Evolutionary conservation across 192 early-diverging fungal species (phyloP).

Genomic region (Backusella luteola): DNA sequence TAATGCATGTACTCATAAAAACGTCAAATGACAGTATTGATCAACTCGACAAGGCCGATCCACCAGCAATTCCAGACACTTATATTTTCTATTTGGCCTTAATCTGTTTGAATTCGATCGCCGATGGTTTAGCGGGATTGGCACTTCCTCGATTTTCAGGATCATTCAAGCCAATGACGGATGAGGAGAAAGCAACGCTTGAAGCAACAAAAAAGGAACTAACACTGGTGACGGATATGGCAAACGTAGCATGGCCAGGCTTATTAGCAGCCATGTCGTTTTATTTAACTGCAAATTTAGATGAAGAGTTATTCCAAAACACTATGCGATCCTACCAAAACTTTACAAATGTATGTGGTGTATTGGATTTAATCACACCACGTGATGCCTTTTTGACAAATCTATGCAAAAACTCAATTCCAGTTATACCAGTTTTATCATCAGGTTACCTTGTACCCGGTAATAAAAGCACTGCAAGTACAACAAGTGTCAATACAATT

Average conservation of each 20-base stretch:
- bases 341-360: slow-evolving; percentile 78
- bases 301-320: slow-evolving; percentile 79
- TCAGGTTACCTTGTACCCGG: slow-evolving; percentile 1
- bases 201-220: slow-evolving; percentile 18
- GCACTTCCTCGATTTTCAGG: slow-evolving; percentile 61
- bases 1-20: neutral
- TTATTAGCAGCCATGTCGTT: slow-evolving; percentile 77
- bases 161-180: slow-evolving; percentile 4
- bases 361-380: slow-evolving; percentile 72
- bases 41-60: slow-evolving; percentile 91
- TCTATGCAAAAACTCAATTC: slow-evolving; percentile 84
- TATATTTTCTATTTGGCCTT: slow-evolving; percentile 83
- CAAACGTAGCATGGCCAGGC: slow-evolving; percentile 77
- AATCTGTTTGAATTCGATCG: slow-evolving; percentile 65
- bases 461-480: neutral
- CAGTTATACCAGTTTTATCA: slow-evolving; percentile 49
- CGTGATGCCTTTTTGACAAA: slow-evolving; percentile 84
- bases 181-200: slow-evolving; percentile 2
- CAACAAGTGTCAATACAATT: slow-evolving; percentile 6
- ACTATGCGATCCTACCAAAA: slow-evolving; percentile 69
- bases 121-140: slow-evolving; percentile 66
- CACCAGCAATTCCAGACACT: slow-evolving; percentile 84
- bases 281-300: slow-evolving; percentile 72
- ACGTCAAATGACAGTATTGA: slow-evolving; percentile 57
- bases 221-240: slow-evolving; percentile 71